Evolutionary conservation across 1,284 basidiomycete species (phyloP).

Genomic region (Malassezia restricta): DNA sequence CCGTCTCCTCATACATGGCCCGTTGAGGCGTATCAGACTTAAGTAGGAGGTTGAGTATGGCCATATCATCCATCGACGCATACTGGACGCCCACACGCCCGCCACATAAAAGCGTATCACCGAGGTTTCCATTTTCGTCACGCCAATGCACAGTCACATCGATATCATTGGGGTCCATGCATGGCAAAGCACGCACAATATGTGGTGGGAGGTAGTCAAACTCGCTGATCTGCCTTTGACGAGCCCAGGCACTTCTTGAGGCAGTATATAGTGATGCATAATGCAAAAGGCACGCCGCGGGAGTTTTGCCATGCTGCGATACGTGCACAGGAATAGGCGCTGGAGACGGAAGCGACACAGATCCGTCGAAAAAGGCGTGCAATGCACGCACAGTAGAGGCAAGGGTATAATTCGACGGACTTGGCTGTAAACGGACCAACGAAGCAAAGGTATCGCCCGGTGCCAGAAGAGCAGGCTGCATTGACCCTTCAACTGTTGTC

Average conservation of each 20-base stretch:
- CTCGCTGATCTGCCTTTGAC: background rate
- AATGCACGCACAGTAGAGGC: background rate
- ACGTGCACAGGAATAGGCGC: background rate
- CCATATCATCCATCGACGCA: background rate
- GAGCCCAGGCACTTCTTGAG: background rate
- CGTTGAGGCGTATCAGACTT: background rate
- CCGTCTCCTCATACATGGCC: conserved; percentile 30
- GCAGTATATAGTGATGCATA: background rate
- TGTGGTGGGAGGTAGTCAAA: too few species aligned
- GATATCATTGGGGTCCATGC: conserved; percentile 3
- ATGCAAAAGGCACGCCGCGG: background rate
- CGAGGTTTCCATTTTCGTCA: background rate
- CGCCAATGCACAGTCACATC: conserved; percentile 7
- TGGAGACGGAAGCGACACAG: background rate
- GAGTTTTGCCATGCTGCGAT: background rate
- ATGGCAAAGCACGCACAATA: background rate
- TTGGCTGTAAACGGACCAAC: background rate
- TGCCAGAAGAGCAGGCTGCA: background rate
- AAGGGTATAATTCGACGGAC: background rate
- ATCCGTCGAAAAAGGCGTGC: background rate
- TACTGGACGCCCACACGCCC: conserved; percentile 4
- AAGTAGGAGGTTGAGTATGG: background rate
- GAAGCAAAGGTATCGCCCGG: background rate
- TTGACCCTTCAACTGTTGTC: background rate
- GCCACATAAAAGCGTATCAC: conserved; percentile 5